Evolutionary conservation across 768 basidiomycete species (phyloP).

Genomic region (Pluteus cervinus): DNA sequence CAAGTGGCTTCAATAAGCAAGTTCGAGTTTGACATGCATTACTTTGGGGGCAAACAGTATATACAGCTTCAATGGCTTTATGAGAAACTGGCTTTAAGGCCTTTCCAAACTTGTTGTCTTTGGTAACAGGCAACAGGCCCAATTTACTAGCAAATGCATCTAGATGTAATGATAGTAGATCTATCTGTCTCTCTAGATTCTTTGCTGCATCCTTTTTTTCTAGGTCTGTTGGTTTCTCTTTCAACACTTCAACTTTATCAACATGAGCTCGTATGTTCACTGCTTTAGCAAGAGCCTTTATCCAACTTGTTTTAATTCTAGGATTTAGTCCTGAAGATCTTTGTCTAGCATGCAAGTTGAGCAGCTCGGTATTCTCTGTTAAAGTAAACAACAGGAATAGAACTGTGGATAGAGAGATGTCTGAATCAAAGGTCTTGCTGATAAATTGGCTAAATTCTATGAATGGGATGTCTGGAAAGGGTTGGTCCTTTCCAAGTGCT

Average conservation of each 20-base stretch:
- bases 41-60: conserved; percentile 1
- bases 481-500: conserved; percentile 1
- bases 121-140: neutral
- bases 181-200: neutral
- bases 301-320: neutral
- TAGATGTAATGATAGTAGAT: too few species aligned
- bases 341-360: conserved; percentile 1
- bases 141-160: neutral
- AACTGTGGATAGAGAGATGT: conserved; percentile 1
- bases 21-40: neutral
- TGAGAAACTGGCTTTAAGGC: neutral
- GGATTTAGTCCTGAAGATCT: neutral
- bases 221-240: neutral
- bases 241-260: neutral
- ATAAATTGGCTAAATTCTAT: conserved; percentile 4
- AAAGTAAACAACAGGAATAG: conserved; percentile 2
- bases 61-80: neutral
- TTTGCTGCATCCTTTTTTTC: too few species aligned
- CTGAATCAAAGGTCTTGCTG: conserved; percentile 1
- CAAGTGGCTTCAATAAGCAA: neutral
- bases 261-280: neutral
- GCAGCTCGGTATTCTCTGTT: conserved; percentile 1
- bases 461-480: conserved; percentile 7
- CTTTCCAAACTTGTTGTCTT: neutral
- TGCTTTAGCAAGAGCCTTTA: neutral